These are phyloP conservation scores for Biscogniauxia mediterranea DNA, from an alignment of 2,329 filamentous ascomycete genomes.

Conservation along the genomic window DNA sequence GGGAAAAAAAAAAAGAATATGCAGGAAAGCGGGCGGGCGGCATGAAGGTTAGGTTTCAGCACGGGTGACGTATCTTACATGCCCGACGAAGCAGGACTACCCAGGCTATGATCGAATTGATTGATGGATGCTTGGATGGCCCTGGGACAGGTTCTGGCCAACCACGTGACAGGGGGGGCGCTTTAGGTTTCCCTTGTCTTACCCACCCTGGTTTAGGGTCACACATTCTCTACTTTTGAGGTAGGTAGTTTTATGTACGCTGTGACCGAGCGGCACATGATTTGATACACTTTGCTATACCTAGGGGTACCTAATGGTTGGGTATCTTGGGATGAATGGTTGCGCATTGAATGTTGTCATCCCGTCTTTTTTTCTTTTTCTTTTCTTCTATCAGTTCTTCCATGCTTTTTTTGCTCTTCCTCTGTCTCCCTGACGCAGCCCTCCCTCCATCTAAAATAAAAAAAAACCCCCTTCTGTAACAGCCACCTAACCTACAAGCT, in stretches of 20 bases:
- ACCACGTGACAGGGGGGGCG: not conserved
- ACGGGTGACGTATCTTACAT: not conserved
- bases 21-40: not conserved
- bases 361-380: not conserved
- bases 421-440: too few species aligned
- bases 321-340: not conserved
- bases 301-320: not conserved
- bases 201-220: not conserved
- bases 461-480: too few species aligned
- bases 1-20: not conserved
- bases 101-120: not conserved
- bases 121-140: not conserved
- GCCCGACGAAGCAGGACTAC: not conserved
- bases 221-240: not conserved
- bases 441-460: too few species aligned
- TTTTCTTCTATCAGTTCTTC: too few species aligned
- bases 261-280: not conserved
- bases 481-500: not conserved
- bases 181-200: not conserved
- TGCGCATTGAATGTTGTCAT: not conserved
- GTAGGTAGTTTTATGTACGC: not conserved
- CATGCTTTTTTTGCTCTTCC: too few species aligned
- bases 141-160: not conserved
- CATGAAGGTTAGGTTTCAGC: not conserved
- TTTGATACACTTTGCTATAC: not conserved